Evolutionary conservation across 2,329 filamentous ascomycete genomes (phyloP), one percentile per base, ranked within the genome.

Genomic region (Fusarium dlaminii): DNA sequence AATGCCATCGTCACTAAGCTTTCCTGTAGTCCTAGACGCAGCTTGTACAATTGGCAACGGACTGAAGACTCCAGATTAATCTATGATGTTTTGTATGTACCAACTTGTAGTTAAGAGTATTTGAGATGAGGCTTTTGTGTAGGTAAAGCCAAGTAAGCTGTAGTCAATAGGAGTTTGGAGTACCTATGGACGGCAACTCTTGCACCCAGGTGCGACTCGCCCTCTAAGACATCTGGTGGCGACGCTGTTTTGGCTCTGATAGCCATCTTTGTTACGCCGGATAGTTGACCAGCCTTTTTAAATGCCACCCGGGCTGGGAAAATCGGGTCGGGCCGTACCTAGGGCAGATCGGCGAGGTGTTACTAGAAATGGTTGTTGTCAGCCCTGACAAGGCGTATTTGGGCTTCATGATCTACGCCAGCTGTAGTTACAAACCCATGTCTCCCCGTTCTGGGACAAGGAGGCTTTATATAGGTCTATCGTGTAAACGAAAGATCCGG

Each of bases 401-500:
- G 15, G 15, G 3, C 29, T 32, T 49, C 29, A 9, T 17, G 15
- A 13, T 15, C 22, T n/a, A n/a, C 45, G 29, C 14, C 14, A 9
- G 10, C 7, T 17, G 14, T 17, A 5, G 14, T 30, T n/a, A 30
- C 14, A 30, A 30, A 30, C 20, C 29, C 1, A 17, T 30, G 5
- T 30, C 29, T 13, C 10, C 20, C 7, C 0, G 7, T 17, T 17
- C 46, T 8, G 8, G 46, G 27, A 12, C 10, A 30, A 9, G 27
- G 10, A 49, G 10, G 6, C 10, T n/a, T 17, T 17, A 1, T 30
- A 17, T n/a, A 30, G 20, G 14, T 4, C 10, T 8, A 17, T 12
- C 2, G n/a, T 30, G 14, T n/a, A 8, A 49, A 9, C 3, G 5
- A 49, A 48, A 12, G 14, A 6, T 2, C 4, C 3, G 3, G 14